Base-by-base conservation (phyloP, 1,139 yeast species). In the Pichia sp. region DNA sequence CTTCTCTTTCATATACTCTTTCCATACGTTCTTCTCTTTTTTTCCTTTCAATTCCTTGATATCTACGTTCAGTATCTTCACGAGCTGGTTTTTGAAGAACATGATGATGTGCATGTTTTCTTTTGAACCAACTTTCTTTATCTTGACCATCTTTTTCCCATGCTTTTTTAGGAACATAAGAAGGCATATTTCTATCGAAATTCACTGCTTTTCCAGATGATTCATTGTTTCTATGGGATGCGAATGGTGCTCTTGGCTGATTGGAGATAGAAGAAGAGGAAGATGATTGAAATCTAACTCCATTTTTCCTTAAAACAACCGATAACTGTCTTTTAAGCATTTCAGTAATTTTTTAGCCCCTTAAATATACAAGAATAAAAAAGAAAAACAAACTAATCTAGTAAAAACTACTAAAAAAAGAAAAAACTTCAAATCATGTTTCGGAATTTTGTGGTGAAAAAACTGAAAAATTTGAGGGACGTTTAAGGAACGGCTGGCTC, bases 21-120 rank as follows among this genome's bases (percentile, higher is more conserved):
- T 43, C 47, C 43, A 26, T 30, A 35, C 51, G 43, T 34, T 43
- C 44, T 35, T 41, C 40, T 43, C 42, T 42, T 26, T 40, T 47
- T 29, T 39, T 46, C 30, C 44, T 46, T 33, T 49, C 42, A 35
- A 50, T 49, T 9, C 45, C 47, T 39, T 42, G 40, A 36, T 47
- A 52, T 34, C 52, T 45, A 31, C 37, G 33, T 6, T 42, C 41
- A 8, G 30, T 18, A 41, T 45, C 45, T 45, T 43, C 48, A 39
- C 53, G 53, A 26, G 40, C 47, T 34, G 50, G 56, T 40, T 59
- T 57, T 55, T 72, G 74, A 45, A 62, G 63, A 2, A 81, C 81
- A 58, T 81, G 86, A 8, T 76, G 73, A 62, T 78, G 83, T 0
- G 83, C 81, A 59, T 72, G 81, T 56, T 75, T 78, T 51, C 69